Conservation (phyloP, 169 alveolate genomes). For the Toxoplasma gondii region DNA sequence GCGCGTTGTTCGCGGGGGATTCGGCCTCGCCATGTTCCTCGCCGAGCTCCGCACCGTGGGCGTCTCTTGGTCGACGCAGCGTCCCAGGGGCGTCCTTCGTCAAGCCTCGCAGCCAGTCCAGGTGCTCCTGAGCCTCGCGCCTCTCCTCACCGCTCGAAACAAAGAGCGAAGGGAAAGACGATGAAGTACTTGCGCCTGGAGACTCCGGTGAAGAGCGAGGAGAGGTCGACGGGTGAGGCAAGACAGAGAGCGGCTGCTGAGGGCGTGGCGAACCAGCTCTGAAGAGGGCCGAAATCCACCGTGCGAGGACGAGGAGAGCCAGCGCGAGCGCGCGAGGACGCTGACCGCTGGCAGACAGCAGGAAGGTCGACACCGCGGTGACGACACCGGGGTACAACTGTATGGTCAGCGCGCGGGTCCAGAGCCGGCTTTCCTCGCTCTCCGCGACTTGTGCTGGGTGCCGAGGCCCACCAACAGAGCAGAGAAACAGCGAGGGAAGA, state of each 20-base stretch:
- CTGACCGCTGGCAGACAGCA: background rate
- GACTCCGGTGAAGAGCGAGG: background rate
- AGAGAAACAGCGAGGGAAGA: too few species aligned
- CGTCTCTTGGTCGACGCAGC: background rate
- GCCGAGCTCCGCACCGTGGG: background rate
- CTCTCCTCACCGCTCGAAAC: too few species aligned
- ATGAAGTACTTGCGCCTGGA: background rate
- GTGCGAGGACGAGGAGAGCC: slow-evolving; percentile 1
- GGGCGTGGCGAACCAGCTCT: background rate
- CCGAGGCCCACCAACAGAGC: too few species aligned
- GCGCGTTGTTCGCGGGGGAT: background rate
- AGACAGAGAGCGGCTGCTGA: background rate
- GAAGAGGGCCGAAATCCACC: slow-evolving; percentile 2
- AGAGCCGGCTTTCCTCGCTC: background rate
- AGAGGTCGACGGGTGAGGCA: background rate
- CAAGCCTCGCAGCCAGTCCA: background rate
- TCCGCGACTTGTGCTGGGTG: background rate
- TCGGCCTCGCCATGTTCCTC: background rate
- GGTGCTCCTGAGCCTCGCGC: background rate
- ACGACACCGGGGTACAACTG: slow-evolving; percentile 8
- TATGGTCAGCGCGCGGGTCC: background rate
- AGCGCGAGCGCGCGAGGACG: background rate
- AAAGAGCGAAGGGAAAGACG: background rate
- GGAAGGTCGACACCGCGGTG: background rate
- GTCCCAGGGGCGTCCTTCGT: background rate